A percentile compares a stretch with the other conserved stretches of the same genome.
Conservation (phyloP, 2,329 filamentous ascomycete species). For the Piedraia hortae region DNA sequence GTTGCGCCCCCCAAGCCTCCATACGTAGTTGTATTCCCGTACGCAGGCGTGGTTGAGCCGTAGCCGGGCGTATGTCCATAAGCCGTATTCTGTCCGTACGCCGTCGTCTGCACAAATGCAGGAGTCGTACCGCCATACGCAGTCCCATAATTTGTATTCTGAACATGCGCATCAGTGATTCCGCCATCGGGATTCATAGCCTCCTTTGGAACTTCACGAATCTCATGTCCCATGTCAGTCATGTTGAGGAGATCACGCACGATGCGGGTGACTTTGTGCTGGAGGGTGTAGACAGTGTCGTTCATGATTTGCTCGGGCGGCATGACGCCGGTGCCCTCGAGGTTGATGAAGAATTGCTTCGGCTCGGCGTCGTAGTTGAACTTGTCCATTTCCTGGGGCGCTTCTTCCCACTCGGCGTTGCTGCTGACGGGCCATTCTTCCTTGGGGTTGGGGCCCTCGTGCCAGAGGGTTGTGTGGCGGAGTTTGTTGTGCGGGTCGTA, state of each 20-base stretch:
- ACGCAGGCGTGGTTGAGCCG: constrained; percentile 2
- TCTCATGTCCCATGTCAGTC: constrained; percentile 23
- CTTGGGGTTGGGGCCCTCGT: constrained; percentile 41
- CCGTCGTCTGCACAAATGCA: constrained; percentile 1
- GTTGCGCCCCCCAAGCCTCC: constrained; percentile 3
- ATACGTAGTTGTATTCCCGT: constrained; percentile 2
- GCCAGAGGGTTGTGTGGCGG: constrained; percentile 80
- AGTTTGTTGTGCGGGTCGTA: constrained; percentile 97
- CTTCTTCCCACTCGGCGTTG: constrained; percentile 55
- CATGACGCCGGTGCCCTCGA: constrained; percentile 68
- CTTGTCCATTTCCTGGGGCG: constrained; percentile 50
- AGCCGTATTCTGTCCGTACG: constrained; percentile 1
- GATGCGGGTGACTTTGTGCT: constrained; percentile 65
- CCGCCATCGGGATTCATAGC: constrained; percentile 20
- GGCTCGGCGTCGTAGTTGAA: constrained; percentile 83
- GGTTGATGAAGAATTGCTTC: constrained; percentile 60
- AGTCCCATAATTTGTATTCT: no score
- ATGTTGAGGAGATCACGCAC: constrained; percentile 34
- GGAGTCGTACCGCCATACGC: constrained; percentile 3
- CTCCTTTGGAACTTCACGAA: no score
- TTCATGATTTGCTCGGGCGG: constrained; percentile 76
- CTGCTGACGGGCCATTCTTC: constrained; percentile 12
- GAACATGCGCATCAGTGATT: constrained; percentile 22
- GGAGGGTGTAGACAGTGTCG: constrained; percentile 64
- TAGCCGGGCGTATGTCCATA: constrained; percentile 2